Evolutionary conservation across 139 green algal genomes (phyloP).

Genomic region (Diplosphaera chodatii): DNA sequence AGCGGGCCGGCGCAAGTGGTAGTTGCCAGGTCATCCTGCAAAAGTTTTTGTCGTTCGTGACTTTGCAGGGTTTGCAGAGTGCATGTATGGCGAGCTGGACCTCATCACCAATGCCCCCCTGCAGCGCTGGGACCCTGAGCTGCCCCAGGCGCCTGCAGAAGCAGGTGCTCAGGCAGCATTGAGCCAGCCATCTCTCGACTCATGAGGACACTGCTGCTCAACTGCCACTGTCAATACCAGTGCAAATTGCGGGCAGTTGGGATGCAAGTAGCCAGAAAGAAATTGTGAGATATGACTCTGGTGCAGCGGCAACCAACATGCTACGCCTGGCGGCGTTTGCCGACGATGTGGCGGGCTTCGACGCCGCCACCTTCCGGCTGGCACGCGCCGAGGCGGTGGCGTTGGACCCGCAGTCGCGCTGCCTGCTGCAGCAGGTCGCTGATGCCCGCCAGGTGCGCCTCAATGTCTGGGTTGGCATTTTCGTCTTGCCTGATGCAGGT

Average conservation of each 20-base stretch:
- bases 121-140: conserved; percentile 14
- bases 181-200: too few relatives aligned
- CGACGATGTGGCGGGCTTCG: conserved; percentile 45
- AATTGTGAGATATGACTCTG: too few relatives aligned
- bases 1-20: too few relatives aligned
- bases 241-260: too few relatives aligned
- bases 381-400: conserved; percentile 37
- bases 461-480: too few relatives aligned
- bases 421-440: conserved; percentile 47
- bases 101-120: neutral
- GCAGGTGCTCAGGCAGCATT: too few relatives aligned
- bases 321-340: conserved; percentile 55
- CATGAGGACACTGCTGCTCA: too few relatives aligned
- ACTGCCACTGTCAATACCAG: too few relatives aligned
- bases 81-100: conserved; percentile 2
- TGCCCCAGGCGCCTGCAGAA: neutral
- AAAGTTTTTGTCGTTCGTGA: too few relatives aligned
- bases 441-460: conserved; percentile 7
- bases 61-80: conserved; percentile 4
- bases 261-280: too few relatives aligned
- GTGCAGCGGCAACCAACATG: conserved; percentile 4
- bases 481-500: too few relatives aligned
- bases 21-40: too few relatives aligned
- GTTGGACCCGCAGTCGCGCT: conserved; percentile 65
- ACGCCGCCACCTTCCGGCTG: conserved; percentile 52